Evolutionary conservation across 179 eudicot genomes (phyloP).

Genomic region (Carnegiea gigantea): DNA sequence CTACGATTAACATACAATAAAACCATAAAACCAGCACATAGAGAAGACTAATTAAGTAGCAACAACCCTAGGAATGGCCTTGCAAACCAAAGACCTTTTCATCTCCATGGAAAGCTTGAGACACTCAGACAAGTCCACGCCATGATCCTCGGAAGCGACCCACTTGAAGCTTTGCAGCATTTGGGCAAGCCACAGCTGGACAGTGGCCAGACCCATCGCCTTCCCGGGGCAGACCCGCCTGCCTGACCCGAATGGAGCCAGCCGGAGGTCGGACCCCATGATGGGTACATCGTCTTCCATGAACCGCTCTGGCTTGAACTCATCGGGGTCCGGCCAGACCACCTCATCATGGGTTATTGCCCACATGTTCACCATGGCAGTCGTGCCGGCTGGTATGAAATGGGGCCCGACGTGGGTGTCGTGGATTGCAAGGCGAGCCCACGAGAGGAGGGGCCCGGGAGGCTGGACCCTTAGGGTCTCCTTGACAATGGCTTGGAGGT

Average conservation of each 20-base stretch:
- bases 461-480: slow-evolving; percentile 83
- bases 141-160: slow-evolving; percentile 36
- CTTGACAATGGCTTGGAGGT: slow-evolving; percentile 64
- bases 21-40: not conserved
- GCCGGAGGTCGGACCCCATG: slow-evolving; percentile 66
- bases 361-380: slow-evolving; percentile 97
- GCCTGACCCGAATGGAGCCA: slow-evolving; percentile 82
- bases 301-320: slow-evolving; percentile 64
- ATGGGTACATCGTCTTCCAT: slow-evolving; percentile 54
- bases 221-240: slow-evolving; percentile 84
- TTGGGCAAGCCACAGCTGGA: slow-evolving; percentile 75
- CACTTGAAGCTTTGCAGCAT: slow-evolving; percentile 65
- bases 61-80: slow-evolving; percentile 38
- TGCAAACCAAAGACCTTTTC: slow-evolving; percentile 55
- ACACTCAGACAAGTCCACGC: slow-evolving; percentile 62
- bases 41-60: not conserved
- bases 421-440: slow-evolving; percentile 83
- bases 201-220: slow-evolving; percentile 72
- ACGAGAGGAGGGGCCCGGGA: slow-evolving; percentile 83
- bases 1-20: not conserved
- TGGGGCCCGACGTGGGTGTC: slow-evolving; percentile 64
- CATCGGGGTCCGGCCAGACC: slow-evolving; percentile 53
- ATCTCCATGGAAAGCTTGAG: slow-evolving; percentile 77
- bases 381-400: slow-evolving; percentile 75
- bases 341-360: slow-evolving; percentile 68